Conservation (phyloP, 257 asterid species). For the Anisodus tanguticus region DNA sequence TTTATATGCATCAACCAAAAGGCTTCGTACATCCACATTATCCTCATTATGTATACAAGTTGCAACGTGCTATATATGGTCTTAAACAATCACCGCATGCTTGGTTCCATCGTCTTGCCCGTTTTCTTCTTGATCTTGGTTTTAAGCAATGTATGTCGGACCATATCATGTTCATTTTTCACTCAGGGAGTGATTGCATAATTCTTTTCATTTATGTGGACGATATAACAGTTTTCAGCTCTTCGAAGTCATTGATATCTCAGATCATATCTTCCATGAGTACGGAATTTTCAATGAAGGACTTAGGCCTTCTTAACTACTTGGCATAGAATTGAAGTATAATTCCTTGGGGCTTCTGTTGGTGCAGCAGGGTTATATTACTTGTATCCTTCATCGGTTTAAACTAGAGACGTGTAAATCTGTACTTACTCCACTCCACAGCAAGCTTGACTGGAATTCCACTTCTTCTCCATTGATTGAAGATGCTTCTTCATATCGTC, state of each 20-base stretch:
- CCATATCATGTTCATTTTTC: too few relatives aligned
- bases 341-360: not conserved
- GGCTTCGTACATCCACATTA: not conserved
- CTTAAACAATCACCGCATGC: too few relatives aligned
- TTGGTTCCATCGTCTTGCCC: too few relatives aligned
- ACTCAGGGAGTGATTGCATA: not conserved
- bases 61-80: not conserved
- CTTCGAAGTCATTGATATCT: not conserved
- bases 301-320: not conserved
- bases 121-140: too few relatives aligned
- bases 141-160: too few relatives aligned
- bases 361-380: too few relatives aligned
- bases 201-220: not conserved
- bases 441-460: too few relatives aligned
- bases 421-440: too few relatives aligned
- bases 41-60: not conserved
- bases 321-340: not conserved
- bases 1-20: not conserved
- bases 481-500: too few relatives aligned
- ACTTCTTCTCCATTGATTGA: too few relatives aligned
- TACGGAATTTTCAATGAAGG: not conserved
- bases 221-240: not conserved
- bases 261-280: not conserved
- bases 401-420: too few relatives aligned
- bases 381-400: too few relatives aligned